A percentile compares a stretch with the other conserved stretches of the same genome.
Evolutionary conservation across 208 protist species (phyloP).

Genomic region (Trypanosoma scelopori): DNA sequence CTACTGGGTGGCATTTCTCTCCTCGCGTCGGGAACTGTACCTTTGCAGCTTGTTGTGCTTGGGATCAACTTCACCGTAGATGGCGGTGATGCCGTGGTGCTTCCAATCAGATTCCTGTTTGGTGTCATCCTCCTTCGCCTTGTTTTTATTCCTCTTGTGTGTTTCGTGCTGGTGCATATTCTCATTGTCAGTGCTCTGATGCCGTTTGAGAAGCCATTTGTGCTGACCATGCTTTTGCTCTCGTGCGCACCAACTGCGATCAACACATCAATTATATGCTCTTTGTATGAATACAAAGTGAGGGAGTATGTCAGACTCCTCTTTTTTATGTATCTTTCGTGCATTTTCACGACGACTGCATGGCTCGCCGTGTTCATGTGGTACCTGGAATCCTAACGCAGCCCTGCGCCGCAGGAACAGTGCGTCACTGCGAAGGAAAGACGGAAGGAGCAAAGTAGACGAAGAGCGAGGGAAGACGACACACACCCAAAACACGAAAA

Average conservation of each 20-base stretch:
- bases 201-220: constrained; percentile 47
- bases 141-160: constrained; percentile 51
- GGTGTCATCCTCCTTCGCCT: constrained; percentile 48
- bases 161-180: constrained; percentile 54
- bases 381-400: constrained; percentile 7
- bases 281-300: constrained; percentile 57
- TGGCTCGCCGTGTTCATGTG: constrained; percentile 47
- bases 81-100: constrained; percentile 10
- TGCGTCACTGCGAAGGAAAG: too few relatives aligned
- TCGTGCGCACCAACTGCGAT: constrained; percentile 62
- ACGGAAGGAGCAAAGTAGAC: too few relatives aligned
- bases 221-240: constrained; percentile 61
- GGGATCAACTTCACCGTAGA: constrained; percentile 36
- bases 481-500: too few relatives aligned
- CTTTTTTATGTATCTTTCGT: constrained; percentile 61
- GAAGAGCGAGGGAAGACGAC: too few relatives aligned
- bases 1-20: constrained; percentile 35
- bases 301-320: constrained; percentile 60
- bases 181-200: constrained; percentile 44
- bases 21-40: constrained; percentile 39
- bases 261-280: constrained; percentile 67
- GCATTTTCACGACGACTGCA: constrained; percentile 47
- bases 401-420: too few relatives aligned
- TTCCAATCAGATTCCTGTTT: constrained; percentile 32
- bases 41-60: constrained; percentile 41